Evolutionary conservation across 495 filamentous ascomycete genomes (phyloP).

Genomic region (Hypoxylon trugodes): DNA sequence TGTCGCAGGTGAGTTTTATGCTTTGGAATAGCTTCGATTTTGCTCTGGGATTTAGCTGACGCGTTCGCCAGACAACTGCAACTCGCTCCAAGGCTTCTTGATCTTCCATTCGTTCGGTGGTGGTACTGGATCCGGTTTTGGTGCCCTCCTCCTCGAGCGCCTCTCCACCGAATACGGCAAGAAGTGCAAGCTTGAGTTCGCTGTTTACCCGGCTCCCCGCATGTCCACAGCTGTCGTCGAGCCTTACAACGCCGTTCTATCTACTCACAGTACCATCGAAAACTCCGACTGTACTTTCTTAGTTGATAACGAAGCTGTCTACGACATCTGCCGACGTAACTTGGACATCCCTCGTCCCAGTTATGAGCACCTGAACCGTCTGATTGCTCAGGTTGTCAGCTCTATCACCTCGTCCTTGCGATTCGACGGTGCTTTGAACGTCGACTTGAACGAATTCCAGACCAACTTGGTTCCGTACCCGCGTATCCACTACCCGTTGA

Average conservation of each 20-base stretch:
- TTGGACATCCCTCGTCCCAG: conserved; percentile 86
- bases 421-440: conserved; percentile 90
- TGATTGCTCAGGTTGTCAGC: conserved; percentile 92
- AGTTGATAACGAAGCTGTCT: conserved; percentile 92
- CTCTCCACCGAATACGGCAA: conserved; percentile 90
- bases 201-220: conserved; percentile 85
- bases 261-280: conserved; percentile 92
- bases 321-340: conserved; percentile 90
- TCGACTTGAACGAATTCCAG: conserved; percentile 94
- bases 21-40: not conserved
- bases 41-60: conserved; percentile 29
- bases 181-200: conserved; percentile 95
- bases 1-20: conserved; percentile 69
- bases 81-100: conserved; percentile 87
- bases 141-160: conserved; percentile 85
- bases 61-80: conserved; percentile 80
- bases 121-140: conserved; percentile 91
- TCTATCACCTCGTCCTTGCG: conserved; percentile 90
- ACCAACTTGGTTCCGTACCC: conserved; percentile 93
- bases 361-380: conserved; percentile 88
- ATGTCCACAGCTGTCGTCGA: conserved; percentile 90
- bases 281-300: conserved; percentile 93
- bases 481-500: conserved; percentile 90
- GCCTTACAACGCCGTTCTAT: conserved; percentile 92
- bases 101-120: conserved; percentile 96